phyloP scores from a whole-genome alignment of 352 stramenopile species.

The Pythium phragmitis region DNA sequence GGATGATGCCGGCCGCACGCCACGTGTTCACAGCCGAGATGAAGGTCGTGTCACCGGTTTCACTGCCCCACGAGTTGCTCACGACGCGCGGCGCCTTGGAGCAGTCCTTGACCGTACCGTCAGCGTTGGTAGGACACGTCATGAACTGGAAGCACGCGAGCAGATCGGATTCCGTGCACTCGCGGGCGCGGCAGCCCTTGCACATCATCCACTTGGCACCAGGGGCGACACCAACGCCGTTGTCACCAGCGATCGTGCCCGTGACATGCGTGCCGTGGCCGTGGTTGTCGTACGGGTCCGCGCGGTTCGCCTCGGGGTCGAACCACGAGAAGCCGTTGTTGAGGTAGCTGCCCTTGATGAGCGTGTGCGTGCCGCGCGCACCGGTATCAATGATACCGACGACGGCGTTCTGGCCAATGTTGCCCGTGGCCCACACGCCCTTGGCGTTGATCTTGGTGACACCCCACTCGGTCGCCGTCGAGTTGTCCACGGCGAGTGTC shows the following conservation, averaged over 20 bases:
- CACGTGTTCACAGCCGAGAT: conserved; percentile 17
- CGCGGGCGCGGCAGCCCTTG: conserved; percentile 3
- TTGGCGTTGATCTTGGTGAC: conserved; percentile 27
- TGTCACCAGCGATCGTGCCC: conserved; percentile 29
- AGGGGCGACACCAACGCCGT: conserved; percentile 40
- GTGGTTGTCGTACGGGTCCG: conserved; percentile 25
- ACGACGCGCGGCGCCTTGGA: conserved; percentile 23
- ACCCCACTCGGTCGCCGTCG: conserved; percentile 24
- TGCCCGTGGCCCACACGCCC: conserved; percentile 27
- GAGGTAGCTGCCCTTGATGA: conserved; percentile 27
- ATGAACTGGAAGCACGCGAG: conserved; percentile 30
- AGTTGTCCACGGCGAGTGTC: not conserved
- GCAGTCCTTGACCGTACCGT: conserved; percentile 12
- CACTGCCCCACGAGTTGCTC: conserved; percentile 30
- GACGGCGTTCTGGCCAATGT: conserved; percentile 26
- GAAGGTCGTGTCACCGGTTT: conserved; percentile 4
- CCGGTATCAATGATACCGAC: conserved; percentile 35
- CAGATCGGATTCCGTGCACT: conserved; percentile 15
- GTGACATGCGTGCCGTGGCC: conserved; percentile 30
- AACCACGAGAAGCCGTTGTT: conserved; percentile 25
- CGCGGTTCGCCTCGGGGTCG: conserved; percentile 25
- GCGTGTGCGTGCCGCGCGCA: conserved; percentile 27
- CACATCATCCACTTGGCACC: conserved; percentile 39
- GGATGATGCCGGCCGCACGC: conserved; percentile 28
- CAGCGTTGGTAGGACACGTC: conserved; percentile 25